A percentile compares a stretch with the other conserved stretches of the same genome.
Evolutionary conservation across 2,329 filamentous ascomycete genomes (phyloP).

Genomic region (Colletotrichum gigasporum): DNA sequence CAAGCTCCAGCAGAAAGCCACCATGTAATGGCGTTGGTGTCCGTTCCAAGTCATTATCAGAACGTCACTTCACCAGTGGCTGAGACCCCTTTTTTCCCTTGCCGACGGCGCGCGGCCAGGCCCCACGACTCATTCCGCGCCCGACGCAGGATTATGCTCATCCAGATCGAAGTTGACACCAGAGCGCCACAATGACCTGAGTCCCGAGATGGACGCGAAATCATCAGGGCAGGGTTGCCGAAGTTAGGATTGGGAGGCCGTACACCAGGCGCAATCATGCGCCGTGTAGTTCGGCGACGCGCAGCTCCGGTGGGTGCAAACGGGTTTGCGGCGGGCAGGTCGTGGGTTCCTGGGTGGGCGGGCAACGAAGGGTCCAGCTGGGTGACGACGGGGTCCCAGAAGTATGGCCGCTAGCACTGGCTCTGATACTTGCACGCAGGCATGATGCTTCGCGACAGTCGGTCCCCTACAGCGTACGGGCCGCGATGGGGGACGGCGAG

Average conservation of each 20-base stretch:
- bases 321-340: background rate
- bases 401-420: background rate
- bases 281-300: background rate
- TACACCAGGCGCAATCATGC: background rate
- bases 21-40: slow-evolving; percentile 5
- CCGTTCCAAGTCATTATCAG: slow-evolving; percentile 3
- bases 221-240: background rate
- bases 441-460: slow-evolving; percentile 5
- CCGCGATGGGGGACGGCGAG: background rate
- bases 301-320: slow-evolving; percentile 2
- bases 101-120: background rate
- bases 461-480: slow-evolving; percentile 6
- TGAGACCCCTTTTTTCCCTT: slow-evolving; percentile 18
- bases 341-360: slow-evolving; percentile 6
- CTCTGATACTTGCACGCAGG: background rate
- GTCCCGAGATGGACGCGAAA: background rate
- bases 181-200: background rate
- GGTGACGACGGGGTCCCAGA: background rate
- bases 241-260: background rate
- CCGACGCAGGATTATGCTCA: background rate
- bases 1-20: slow-evolving; percentile 15
- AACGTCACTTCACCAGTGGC: slow-evolving; percentile 5
- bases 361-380: background rate
- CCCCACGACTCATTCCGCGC: background rate
- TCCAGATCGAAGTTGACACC: slow-evolving; percentile 2